Conservation (phyloP, 2,329 filamentous ascomycete species). For the Hypomyces rosellus region DNA sequence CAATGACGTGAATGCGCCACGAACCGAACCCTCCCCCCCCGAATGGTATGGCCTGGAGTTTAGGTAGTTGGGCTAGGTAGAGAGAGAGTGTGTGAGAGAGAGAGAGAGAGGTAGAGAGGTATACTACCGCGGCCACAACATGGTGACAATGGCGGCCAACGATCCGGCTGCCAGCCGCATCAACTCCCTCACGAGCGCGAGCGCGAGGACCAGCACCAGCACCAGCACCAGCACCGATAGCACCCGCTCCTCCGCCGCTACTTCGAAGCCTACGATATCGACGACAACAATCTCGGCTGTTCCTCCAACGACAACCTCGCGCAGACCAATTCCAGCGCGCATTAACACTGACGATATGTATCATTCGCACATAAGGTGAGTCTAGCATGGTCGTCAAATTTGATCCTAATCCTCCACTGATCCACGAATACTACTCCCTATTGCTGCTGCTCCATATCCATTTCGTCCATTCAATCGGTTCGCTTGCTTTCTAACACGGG, state of each 20-base stretch:
- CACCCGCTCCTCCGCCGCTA: constrained; percentile 59
- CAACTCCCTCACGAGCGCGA: constrained; percentile 33
- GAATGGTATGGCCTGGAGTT: constrained; percentile 23
- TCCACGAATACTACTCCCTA: background rate
- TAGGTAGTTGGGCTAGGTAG: too few species aligned
- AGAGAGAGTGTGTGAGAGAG: too few species aligned
- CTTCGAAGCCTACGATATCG: constrained; percentile 45
- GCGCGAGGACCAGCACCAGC: constrained; percentile 10
- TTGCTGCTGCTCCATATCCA: background rate
- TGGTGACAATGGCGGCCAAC: constrained; percentile 60
- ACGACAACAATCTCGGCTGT: constrained; percentile 26
- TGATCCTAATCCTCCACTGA: background rate
- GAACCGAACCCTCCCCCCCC: constrained; percentile 16
- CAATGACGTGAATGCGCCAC: constrained; percentile 27
- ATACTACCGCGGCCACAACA: constrained; percentile 24
- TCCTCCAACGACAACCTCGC: constrained; percentile 8
- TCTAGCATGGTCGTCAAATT: constrained; percentile 8
- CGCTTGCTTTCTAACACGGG: constrained; percentile 9
- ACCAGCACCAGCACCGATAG: constrained; percentile 53
- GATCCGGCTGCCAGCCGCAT: constrained; percentile 54
- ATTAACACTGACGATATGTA: constrained; percentile 37
- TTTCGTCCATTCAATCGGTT: constrained; percentile 2
- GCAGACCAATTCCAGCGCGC: constrained; percentile 21
- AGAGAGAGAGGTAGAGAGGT: too few species aligned
- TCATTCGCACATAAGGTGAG: constrained; percentile 32